Evolutionary conservation across 2,329 filamentous ascomycete genomes (phyloP).

Genomic region (Pseudogymnoascus sp.): DNA sequence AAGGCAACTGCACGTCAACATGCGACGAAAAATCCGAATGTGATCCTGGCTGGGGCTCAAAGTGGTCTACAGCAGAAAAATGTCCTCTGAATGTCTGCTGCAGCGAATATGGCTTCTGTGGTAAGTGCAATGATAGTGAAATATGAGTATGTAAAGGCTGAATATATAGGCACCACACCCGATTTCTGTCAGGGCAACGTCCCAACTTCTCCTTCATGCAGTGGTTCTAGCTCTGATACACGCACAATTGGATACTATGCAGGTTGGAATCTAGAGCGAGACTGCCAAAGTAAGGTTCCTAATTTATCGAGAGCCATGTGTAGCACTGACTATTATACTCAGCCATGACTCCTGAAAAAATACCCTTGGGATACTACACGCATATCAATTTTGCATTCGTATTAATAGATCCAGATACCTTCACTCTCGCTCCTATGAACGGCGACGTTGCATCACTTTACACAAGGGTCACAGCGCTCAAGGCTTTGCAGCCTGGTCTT

Average conservation of each 20-base stretch:
- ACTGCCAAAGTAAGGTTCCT: slow-evolving; percentile 16
- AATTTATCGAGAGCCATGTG: not conserved
- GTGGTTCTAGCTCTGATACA: not conserved
- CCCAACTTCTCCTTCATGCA: slow-evolving; percentile 1
- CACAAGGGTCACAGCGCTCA: slow-evolving; percentile 23
- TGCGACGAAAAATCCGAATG: slow-evolving; percentile 26
- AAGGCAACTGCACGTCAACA: slow-evolving; percentile 17
- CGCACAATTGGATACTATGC: slow-evolving; percentile 30
- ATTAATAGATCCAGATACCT: slow-evolving; percentile 30
- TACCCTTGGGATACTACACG: slow-evolving; percentile 21
- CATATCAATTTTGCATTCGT: slow-evolving; percentile 33
- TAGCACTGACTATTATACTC: not conserved
- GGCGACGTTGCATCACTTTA: slow-evolving; percentile 12
- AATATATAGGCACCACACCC: slow-evolving; percentile 6
- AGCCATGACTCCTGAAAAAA: slow-evolving; percentile 15
- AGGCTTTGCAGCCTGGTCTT: slow-evolving; percentile 19
- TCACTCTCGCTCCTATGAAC: slow-evolving; percentile 20
- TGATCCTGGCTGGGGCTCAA: slow-evolving; percentile 24
- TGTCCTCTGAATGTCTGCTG: slow-evolving; percentile 34
- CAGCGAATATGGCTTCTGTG: slow-evolving; percentile 29
- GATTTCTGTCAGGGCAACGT: slow-evolving; percentile 9
- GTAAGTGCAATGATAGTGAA: slow-evolving; percentile 7
- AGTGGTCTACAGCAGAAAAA: slow-evolving; percentile 18
- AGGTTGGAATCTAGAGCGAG: slow-evolving; percentile 20
- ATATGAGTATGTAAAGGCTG: not conserved